These are phyloP conservation scores for Chlamydomonas sphaeroides DNA, from an alignment of 139 green algal genomes.

Conservation along the genomic window DNA sequence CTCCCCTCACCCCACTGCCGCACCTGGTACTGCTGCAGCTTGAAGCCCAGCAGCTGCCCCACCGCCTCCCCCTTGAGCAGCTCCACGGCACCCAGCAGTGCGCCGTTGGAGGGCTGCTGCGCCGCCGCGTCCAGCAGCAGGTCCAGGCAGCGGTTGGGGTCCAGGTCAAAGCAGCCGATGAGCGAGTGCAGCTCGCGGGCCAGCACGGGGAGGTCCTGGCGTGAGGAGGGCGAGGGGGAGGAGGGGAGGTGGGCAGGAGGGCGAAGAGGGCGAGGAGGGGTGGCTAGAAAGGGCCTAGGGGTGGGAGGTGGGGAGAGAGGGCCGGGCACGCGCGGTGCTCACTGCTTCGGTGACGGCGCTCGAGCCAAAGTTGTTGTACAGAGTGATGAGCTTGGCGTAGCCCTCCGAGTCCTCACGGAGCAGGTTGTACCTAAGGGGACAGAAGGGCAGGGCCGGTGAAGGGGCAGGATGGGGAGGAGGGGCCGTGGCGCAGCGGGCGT, in stretches of 20 bases:
- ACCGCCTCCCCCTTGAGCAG: conserved; percentile 56
- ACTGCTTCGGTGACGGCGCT: conserved; percentile 12
- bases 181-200: conserved; percentile 70
- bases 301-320: not conserved
- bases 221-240: not conserved
- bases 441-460: no score
- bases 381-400: conserved; percentile 85
- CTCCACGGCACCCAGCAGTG: not conserved
- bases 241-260: not conserved
- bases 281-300: no score
- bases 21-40: conserved; percentile 71
- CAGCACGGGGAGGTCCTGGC: conserved; percentile 10
- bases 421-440: conserved; percentile 87
- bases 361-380: conserved; percentile 52
- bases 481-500: no score
- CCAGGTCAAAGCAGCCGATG: conserved; percentile 92
- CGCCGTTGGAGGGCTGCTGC: not conserved
- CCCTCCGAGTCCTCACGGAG: conserved; percentile 92
- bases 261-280: not conserved
- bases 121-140: conserved; percentile 78
- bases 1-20: not conserved
- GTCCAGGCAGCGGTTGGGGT: conserved; percentile 88
- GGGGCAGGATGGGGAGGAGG: no score
- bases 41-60: conserved; percentile 73
- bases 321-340: not conserved